Base-by-base conservation (phyloP, 257 asterid genomes). In the Penstemon newberryi region DNA sequence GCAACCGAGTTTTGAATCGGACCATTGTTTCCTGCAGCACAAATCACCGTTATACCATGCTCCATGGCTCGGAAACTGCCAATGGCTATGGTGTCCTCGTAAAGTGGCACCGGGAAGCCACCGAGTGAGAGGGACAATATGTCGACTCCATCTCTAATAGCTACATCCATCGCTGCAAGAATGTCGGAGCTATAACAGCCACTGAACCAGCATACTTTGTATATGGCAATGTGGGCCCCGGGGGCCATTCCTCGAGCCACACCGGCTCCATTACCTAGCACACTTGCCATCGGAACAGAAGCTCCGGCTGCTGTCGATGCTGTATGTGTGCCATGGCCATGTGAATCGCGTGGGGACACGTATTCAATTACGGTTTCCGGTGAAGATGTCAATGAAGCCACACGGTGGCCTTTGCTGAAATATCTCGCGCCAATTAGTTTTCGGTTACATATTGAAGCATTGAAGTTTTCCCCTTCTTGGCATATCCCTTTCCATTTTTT, bases 181-280 rank as follows among this genome's bases (percentile, higher is more conserved):
- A 92, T 88, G 68, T 92, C 97, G 0, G 97, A 92, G 86, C 96
- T 90, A 77, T 92, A 92, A 67, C 98, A 92, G 37, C 98, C 95
- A 33, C 83, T 85, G 74, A 70, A 85, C 97, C 96, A 90, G 69
- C 98, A 92, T 5, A 90, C 96, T 68, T 92, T 92, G 73, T 88
- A 90, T 5, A 86, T 70, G 0, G 97, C 97, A 49, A 92, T 55
- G 52, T 85, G 98, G 0, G 95, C 91, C 0, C 81, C 84, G 0
- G 96, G 95, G 56, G 97, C 97, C 89, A 90, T 86, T 46, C 98
- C 97, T 55, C 83, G 81, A 37, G 98, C 98, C 79, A 78, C 96
- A 0, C 95, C 97, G 4, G 76, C 81, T 15, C 90, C 97, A 18
- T 77, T 66, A 2, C 98, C 89, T 0, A 87, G 79, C 67, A 90